A percentile compares a stretch with the other conserved stretches of the same genome.
These are phyloP conservation scores for Elaeis guineensis DNA, from an alignment of 176 grass and related monocot species.

Conservation along the genomic window DNA sequence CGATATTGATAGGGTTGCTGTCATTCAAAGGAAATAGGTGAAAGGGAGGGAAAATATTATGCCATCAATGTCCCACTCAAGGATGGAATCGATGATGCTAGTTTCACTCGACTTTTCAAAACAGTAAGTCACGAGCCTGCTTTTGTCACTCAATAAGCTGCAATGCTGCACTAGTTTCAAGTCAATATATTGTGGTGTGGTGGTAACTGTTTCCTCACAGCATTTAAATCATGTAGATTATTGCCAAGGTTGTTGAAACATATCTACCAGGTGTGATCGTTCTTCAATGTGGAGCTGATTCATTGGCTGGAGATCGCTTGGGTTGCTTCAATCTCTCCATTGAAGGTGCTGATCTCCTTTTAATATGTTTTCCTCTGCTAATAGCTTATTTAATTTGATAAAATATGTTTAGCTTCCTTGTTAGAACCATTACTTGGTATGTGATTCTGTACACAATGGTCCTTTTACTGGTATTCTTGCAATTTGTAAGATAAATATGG, in stretches of 20 bases:
- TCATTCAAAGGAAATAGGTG: slow-evolving; percentile 72
- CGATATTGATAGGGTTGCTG: neutral
- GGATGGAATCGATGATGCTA: slow-evolving; percentile 92
- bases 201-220: too few species aligned
- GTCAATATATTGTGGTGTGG: too few species aligned
- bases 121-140: slow-evolving; percentile 24
- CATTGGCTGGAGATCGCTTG: slow-evolving; percentile 89
- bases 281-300: slow-evolving; percentile 98
- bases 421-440: too few species aligned
- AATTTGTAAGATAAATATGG: too few species aligned
- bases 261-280: slow-evolving; percentile 92
- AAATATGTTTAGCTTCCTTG: too few species aligned
- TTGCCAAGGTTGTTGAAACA: slow-evolving; percentile 89
- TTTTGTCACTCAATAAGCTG: neutral
- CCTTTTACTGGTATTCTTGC: too few species aligned
- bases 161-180: neutral
- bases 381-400: too few species aligned
- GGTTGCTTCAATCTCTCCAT: slow-evolving; percentile 98
- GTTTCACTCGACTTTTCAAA: slow-evolving; percentile 95
- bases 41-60: slow-evolving; percentile 97
- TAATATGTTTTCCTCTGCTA: slow-evolving; percentile 5
- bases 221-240: slow-evolving; percentile 50
- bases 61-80: slow-evolving; percentile 97
- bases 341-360: slow-evolving; percentile 54
- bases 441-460: too few species aligned